phyloP scores from a whole-genome alignment of 2,329 filamentous ascomycete genomes.

The Fusarium tupiense region DNA sequence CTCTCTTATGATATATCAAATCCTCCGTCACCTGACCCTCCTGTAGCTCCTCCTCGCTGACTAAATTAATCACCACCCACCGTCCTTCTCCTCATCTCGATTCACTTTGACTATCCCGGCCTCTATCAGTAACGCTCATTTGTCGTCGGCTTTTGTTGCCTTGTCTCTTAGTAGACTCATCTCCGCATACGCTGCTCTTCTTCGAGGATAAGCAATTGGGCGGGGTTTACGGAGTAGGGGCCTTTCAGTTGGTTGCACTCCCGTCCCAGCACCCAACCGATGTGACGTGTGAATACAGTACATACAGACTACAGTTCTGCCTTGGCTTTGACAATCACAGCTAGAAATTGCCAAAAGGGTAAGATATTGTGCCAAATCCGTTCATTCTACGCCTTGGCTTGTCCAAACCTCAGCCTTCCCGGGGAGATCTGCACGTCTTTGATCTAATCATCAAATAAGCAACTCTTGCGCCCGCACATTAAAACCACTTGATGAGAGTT shows the following conservation, averaged over 20 bases:
- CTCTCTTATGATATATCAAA: not conserved
- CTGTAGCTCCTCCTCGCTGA: not conserved
- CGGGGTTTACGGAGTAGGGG: not conserved
- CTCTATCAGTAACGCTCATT: constrained; percentile 3
- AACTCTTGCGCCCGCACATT: constrained; percentile 8
- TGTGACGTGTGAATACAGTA: constrained; percentile 16
- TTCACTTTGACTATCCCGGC: constrained; percentile 4
- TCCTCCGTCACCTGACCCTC: constrained; percentile 9
- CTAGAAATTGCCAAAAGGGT: not conserved
- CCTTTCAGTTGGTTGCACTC: constrained; percentile 23
- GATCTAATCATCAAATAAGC: constrained; percentile 4
- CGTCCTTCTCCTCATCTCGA: constrained; percentile 18
- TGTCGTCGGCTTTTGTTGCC: constrained; percentile 1
- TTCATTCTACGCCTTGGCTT: not conserved
- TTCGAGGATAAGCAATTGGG: constrained; percentile 1
- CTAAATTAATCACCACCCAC: constrained; percentile 8
- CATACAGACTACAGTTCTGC: not conserved
- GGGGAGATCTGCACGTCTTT: constrained; percentile 4
- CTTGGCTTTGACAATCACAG: not conserved
- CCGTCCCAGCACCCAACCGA: constrained; percentile 18
- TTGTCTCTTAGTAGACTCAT: constrained; percentile 1
- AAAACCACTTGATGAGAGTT: not conserved
- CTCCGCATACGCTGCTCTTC: constrained; percentile 7
- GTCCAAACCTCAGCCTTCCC: constrained; percentile 11
- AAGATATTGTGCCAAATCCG: constrained; percentile 4